Base-by-base conservation (phyloP, 1,284 basidiomycete species). In the Cutaneotrichosporon sp. region DNA sequence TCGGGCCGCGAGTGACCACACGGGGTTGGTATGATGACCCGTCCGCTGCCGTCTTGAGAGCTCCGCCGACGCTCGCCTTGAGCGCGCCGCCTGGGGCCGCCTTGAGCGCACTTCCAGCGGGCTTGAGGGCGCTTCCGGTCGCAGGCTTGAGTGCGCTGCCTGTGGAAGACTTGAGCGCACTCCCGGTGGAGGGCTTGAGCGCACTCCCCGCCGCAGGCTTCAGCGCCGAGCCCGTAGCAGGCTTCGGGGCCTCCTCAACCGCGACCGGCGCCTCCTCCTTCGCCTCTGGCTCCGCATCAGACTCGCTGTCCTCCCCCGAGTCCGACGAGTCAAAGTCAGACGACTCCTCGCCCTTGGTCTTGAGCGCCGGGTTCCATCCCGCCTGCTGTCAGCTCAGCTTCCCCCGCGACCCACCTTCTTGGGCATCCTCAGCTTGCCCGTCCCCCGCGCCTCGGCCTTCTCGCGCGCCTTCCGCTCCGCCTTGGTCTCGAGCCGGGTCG, bases 251-350 rank as follows among this genome's bases (percentile, higher is more conserved):
- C n/a, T n/a, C n/a, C n/a, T n/a, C n/a, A n/a, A n/a, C n/a, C n/a
- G n/a, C n/a, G n/a, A n/a, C n/a, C n/a, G n/a, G n/a, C n/a, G n/a
- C n/a, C n/a, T n/a, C n/a, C n/a, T n/a, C n/a, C n/a, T n/a, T n/a
- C n/a, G 60, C 59, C 9, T 45, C 57, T 24, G 54, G 43, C 20
- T 61, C 66, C 1, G 62, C 59, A 8, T 68, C 59, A 3, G 67
- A 61, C 47, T 27, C 24, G 24, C 57, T 62, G 54, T 78, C 78
- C 43, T 75, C 68, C 2, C 58, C 76, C 11, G 76, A 78, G 46
- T 78, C 77, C 0, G 78, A 80, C 0, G 78, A 80, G 59, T 80
- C 76, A 47, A 80, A 80, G 45, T 80, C 77, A 3, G 76, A 76
- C 5, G 70, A 73, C 1, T 71, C 74, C 0, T 56, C 63, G n/a